Evolutionary conservation across 2,329 filamentous ascomycete species (phyloP).

Genomic region (Simplicillium aogashimaense): DNA sequence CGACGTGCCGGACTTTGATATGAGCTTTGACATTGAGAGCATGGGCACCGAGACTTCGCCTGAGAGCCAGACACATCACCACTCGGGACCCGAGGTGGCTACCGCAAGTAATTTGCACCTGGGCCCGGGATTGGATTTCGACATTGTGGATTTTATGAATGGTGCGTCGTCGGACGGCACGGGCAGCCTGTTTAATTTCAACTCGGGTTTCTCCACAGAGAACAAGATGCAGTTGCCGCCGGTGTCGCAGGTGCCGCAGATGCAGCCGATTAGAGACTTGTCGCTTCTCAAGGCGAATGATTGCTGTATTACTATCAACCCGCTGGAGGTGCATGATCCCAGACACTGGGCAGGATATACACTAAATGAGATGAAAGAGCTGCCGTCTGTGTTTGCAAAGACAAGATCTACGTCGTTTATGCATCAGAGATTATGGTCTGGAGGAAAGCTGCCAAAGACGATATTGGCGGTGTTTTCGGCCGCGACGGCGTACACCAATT

Average conservation of each 20-base stretch:
- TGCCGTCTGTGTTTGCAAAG: constrained; percentile 24
- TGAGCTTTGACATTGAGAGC: constrained; percentile 24
- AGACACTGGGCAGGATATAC: constrained; percentile 23
- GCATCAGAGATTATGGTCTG: constrained; percentile 29
- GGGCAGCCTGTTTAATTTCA: not conserved
- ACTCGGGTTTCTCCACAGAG: constrained; percentile 1
- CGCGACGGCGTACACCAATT: constrained; percentile 25
- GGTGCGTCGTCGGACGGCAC: not conserved
- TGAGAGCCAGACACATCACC: constrained; percentile 8
- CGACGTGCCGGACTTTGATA: constrained; percentile 23
- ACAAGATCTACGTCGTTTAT: constrained; percentile 29
- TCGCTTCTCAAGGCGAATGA: constrained; percentile 13
- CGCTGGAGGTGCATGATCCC: constrained; percentile 24
- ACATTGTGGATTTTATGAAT: constrained; percentile 6
- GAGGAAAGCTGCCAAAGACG: constrained; percentile 24
- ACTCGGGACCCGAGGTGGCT: not conserved
- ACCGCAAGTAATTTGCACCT: not conserved
- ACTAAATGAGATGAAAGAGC: constrained; percentile 18
- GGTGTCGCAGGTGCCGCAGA: constrained; percentile 13
- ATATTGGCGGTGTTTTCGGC: constrained; percentile 29
- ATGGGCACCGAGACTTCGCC: constrained; percentile 20
- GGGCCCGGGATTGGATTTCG: constrained; percentile 5
- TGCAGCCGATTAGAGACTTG: constrained; percentile 19
- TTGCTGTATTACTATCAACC: constrained; percentile 16
- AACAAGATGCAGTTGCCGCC: constrained; percentile 21